phyloP scores from a whole-genome alignment of 2,329 filamentous ascomycete species.

The Ophiostoma sp. region DNA sequence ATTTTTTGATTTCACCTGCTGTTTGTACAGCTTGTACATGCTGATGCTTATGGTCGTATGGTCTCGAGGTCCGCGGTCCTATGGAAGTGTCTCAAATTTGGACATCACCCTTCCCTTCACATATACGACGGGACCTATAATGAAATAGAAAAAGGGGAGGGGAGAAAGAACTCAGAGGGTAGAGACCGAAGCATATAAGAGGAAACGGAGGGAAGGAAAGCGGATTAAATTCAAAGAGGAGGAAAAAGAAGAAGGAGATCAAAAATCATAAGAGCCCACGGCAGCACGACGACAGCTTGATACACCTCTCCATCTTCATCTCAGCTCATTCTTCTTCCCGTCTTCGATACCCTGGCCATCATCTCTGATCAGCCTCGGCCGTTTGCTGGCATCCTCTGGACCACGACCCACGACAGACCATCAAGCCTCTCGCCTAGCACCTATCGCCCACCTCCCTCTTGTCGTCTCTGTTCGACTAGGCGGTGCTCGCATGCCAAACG shows the following conservation, averaged over 20 bases:
- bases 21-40: no score
- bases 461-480: neutral
- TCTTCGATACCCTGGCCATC: neutral
- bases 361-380: neutral
- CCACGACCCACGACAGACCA: neutral
- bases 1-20: no score
- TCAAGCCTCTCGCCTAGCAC: neutral
- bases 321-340: neutral
- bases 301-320: neutral
- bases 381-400: neutral
- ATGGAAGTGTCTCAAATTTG: no score
- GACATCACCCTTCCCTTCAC: no score
- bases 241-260: neutral
- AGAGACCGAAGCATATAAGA: neutral
- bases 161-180: neutral
- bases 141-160: neutral
- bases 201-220: neutral
- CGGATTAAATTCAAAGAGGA: neutral
- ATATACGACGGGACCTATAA: neutral
- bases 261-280: neutral
- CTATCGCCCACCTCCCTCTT: neutral
- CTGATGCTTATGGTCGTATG: no score
- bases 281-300: neutral
- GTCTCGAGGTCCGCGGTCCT: no score
- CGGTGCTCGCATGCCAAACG: neutral